Evolutionary conservation across 768 basidiomycete species (phyloP), one percentile per base, ranked within the genome.

Genomic region (Phylloporus rhodoxanthus): DNA sequence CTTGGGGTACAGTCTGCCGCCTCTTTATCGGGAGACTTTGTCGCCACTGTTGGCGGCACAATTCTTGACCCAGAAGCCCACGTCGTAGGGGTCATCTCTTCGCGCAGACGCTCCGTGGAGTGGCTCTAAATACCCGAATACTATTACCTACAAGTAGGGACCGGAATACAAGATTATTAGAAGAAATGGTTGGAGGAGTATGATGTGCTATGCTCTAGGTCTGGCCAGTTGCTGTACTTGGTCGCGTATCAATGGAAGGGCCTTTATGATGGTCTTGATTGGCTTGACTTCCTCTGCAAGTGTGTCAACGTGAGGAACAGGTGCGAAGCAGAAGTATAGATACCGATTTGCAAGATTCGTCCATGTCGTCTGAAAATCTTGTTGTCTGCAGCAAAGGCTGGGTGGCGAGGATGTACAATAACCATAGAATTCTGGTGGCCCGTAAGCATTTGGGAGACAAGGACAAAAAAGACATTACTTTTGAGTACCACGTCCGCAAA

Each of bases 261-360:
- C 83, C 51, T 73, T 72, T 29, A 78, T 77, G 42, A 91, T 78
- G n/a, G 89, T 78, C 60, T 82, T 82, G 55, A 88, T 77, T n/a
- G 87, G 79, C 59, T 86, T 82, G 32, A 76, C 69, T 65, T 87
- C 83, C 23, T 82, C 87, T 89, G 53, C 9, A 21, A 33, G 21
- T 23, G 34, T 40, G 33, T 43, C 20, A 55, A 19, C 23, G 7
- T 25, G 32, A 17, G 23, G 39, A 13, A 15, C 7, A 10, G 10
- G 21, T 25, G n/a, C 4, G 10, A 48, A 13, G 20, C 11, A n/a
- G 6, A n/a, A 34, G 28, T 14, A 29, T n/a, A 59, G 72, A 48
- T 58, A 88, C 90, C 80, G 6, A 85, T 78, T 30, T 77, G 72
- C 34, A 81, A 66, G 17, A 91, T 68, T 47, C 73, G 73, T 6